Percentiles rank a stretch among this genome's conserved stretches.
These are phyloP conservation scores for Mortierella hygrophila DNA, from an alignment of 192 early-diverging fungal species.

Conservation along the genomic window DNA sequence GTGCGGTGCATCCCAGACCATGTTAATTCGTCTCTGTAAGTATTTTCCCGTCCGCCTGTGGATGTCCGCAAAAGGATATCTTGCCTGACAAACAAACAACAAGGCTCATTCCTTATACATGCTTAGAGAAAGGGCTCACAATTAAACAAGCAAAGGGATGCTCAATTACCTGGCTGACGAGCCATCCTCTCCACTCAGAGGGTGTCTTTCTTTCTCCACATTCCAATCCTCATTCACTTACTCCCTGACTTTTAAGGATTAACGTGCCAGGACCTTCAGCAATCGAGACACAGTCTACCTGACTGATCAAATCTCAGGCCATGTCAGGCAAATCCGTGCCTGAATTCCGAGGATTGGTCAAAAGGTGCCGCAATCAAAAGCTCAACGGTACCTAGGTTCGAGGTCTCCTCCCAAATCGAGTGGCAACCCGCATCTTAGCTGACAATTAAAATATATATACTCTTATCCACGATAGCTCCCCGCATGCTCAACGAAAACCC, in stretches of 20 bases:
- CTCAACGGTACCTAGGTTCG: neutral
- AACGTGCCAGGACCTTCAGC: too few species aligned
- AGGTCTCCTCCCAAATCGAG: neutral
- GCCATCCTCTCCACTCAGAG: too few species aligned
- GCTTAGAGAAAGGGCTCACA: neutral
- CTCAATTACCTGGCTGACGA: neutral
- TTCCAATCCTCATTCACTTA: neutral
- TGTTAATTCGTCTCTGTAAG: neutral
- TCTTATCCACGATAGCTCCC: neutral
- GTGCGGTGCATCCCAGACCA: neutral
- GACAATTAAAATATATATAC: neutral
- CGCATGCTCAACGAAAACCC: neutral
- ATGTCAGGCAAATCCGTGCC: too few species aligned
- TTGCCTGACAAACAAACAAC: neutral
- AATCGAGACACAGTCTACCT: too few species aligned
- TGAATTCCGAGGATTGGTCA: too few species aligned
- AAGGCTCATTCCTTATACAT: neutral
- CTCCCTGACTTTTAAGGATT: too few species aligned
- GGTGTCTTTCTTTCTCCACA: neutral
- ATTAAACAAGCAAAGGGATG: neutral
- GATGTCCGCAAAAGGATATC: conserved; percentile 3
- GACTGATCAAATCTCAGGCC: too few species aligned
- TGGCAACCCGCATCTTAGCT: neutral
- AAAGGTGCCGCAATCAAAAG: too few species aligned
- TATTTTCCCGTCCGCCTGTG: neutral